Evolutionary conservation across 2,329 filamentous ascomycete species (phyloP), one percentile per base, ranked within the genome.

Genomic region (Lasiodiplodia sp.): DNA sequence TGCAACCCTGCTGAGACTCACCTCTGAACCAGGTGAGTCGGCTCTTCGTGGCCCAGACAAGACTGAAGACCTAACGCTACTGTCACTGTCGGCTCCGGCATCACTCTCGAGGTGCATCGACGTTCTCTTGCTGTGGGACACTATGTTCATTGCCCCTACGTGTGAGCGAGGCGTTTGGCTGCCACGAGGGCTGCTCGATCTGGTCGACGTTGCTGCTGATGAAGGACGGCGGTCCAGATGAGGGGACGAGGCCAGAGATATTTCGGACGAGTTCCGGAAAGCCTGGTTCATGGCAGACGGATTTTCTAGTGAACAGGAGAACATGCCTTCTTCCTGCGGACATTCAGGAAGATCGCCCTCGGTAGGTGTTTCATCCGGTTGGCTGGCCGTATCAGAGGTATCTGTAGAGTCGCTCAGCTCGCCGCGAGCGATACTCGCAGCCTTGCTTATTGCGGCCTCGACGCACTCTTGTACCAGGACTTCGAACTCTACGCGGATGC

Each of bases 391-490:
- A 21, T 62, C 56, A 44, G 28, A 47, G 25, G 49, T 47, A 47
- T 80, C 83, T 18, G 86, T 84, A 0, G 93, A 95, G 75, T 96
- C 94, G 71, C 91, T 95, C 18, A 96, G 82, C 65, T 94, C 89
- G 12, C 95, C 95, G 53, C 92, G 90, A 56, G 93, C 93, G 72
- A 97, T 95, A 62, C 91, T 91, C 67, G 92, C 92, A 66, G 96
- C 94, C 80, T 98, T 97, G 72, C 88, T 88, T 80, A 98, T 87
- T 10, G 96, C 96, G 70, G 93, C 94, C 70, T 96, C 91, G 65
- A 99, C 97, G 77, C 96, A 99, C 74, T 97, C 93, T 75, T 98
- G 93, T 2, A 99, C 95, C 69, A 97, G 86, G 31, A 96, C 88
- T 34, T 95, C 92, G 75, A 97, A 97, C 75, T 99, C 96, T 57